phyloP scores from a whole-genome alignment of 306 rosid species.

The apple (Malus domestica) region ASM211411v1 NC_041804.1:7293501-7294000 shows the following conservation, averaged over 20 bases:
- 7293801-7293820: slow-evolving; percentile 94
- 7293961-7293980: neutral
- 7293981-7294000: neutral
- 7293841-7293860: slow-evolving; percentile 90
- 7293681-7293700: slow-evolving; percentile 71
- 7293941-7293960: slow-evolving; percentile 4
- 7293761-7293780: slow-evolving; percentile 84
- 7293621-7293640: slow-evolving; percentile 47
- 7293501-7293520: slow-evolving; percentile 37
- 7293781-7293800: slow-evolving; percentile 78
- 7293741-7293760: slow-evolving; percentile 90
- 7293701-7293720: slow-evolving; percentile 59
- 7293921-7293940: slow-evolving; percentile 59
- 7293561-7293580: slow-evolving; percentile 26
- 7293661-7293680: slow-evolving; percentile 99
- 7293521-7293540: slow-evolving; percentile 30
- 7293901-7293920: slow-evolving; percentile 85
- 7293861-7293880: slow-evolving; percentile 76
- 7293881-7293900: slow-evolving; percentile 71
- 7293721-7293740: slow-evolving; percentile 72
- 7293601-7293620: slow-evolving; percentile 59
- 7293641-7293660: slow-evolving; percentile 80
- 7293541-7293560: no score
- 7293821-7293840: slow-evolving; percentile 99
- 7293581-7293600: slow-evolving; percentile 99